These are phyloP conservation scores for Calonectria crousiana DNA, from an alignment of 2,329 filamentous ascomycete genomes.

Conservation along the genomic window DNA sequence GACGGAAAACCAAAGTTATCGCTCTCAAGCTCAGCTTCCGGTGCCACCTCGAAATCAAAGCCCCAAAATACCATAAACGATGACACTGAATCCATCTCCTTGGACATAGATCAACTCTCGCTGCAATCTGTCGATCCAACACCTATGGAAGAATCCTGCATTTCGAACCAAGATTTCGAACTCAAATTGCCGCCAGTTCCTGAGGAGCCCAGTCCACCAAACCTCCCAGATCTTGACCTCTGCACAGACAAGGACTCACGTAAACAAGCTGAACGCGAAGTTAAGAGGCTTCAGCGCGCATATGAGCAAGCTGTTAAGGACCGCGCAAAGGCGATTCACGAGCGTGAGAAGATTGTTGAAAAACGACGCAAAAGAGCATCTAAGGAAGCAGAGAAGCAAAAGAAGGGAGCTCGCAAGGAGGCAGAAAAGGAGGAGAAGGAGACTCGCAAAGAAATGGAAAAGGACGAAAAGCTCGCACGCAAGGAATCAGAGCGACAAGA, in stretches of 20 bases:
- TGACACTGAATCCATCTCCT: slow-evolving; percentile 19
- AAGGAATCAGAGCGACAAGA: slow-evolving; percentile 46
- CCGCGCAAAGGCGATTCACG: slow-evolving; percentile 72
- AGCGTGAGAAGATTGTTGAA: slow-evolving; percentile 70
- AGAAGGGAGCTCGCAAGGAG: slow-evolving; percentile 46
- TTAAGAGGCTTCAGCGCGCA: slow-evolving; percentile 70
- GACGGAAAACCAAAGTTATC: slow-evolving; percentile 30
- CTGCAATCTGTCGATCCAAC: slow-evolving; percentile 55
- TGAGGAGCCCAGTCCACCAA: slow-evolving; percentile 60
- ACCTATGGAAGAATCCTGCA: slow-evolving; percentile 44
- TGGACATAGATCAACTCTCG: slow-evolving; percentile 37
- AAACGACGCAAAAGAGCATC: slow-evolving; percentile 61
- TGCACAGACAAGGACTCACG: slow-evolving; percentile 74
- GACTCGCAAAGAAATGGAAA: slow-evolving; percentile 35
- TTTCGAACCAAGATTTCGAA: slow-evolving; percentile 24
- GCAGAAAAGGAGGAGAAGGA: slow-evolving; percentile 46
- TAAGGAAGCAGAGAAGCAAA: slow-evolving; percentile 50
- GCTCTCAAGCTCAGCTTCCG: neutral
- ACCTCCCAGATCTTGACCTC: slow-evolving; percentile 65
- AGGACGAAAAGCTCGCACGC: neutral
- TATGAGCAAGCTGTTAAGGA: slow-evolving; percentile 77
- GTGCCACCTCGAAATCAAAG: neutral
- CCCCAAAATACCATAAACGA: neutral
- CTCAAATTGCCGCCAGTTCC: slow-evolving; percentile 52
- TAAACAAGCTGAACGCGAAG: slow-evolving; percentile 78